Evolutionary conservation across 208 protist species (phyloP).

Genomic region (Leishmania amazonensis): DNA sequence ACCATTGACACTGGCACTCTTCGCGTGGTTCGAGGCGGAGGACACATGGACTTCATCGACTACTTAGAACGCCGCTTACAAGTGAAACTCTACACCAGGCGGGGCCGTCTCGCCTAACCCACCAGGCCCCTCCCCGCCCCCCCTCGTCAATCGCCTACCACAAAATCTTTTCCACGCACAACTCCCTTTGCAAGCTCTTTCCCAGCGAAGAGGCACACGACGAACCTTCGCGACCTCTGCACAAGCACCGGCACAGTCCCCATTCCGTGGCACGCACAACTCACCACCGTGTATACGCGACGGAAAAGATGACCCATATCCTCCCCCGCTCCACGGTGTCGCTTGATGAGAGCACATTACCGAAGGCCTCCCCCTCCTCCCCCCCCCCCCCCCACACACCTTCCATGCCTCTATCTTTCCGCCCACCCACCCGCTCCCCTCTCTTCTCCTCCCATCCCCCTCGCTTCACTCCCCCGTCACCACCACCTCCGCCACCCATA

Average conservation of each 20-base stretch:
- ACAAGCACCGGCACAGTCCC: no score
- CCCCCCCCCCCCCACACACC: background rate
- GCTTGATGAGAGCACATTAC: no score
- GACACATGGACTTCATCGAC: conserved; percentile 74
- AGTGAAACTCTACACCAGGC: conserved; percentile 6
- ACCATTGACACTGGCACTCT: conserved; percentile 69
- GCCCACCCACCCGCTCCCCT: background rate
- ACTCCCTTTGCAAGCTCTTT: background rate
- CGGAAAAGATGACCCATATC: no score
- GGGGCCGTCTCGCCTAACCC: no score
- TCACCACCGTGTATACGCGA: no score
- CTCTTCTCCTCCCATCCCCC: background rate
- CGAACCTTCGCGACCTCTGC: background rate
- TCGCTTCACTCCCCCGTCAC: background rate
- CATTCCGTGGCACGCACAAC: no score
- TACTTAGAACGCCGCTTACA: conserved; percentile 61
- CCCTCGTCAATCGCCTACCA: background rate
- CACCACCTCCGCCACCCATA: background rate
- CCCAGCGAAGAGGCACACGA: background rate
- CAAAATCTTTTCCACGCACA: background rate
- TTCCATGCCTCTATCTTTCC: background rate
- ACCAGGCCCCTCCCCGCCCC: background rate
- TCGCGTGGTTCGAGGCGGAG: conserved; percentile 56
- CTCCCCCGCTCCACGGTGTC: no score
- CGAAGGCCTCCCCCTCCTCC: no score